Evolutionary conservation across 139 green algal genomes (phyloP).

Genomic region (Volvox africanus): DNA sequence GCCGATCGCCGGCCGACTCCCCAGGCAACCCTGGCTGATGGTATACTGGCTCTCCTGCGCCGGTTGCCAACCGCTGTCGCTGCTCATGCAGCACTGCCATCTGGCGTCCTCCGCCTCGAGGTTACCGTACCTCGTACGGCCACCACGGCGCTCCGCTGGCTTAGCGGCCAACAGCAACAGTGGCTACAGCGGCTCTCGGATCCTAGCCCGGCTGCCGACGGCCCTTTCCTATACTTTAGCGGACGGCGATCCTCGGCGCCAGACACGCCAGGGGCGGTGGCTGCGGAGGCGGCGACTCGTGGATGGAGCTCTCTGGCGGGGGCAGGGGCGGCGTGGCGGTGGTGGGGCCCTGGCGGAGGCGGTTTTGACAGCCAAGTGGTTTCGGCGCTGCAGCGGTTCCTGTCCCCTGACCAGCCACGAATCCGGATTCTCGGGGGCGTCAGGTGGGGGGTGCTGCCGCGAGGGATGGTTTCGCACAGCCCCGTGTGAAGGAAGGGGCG

Average conservation of each 20-base stretch:
- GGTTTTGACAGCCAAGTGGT: slow-evolving; percentile 61
- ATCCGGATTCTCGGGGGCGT: slow-evolving; percentile 86
- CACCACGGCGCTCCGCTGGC: slow-evolving; percentile 63
- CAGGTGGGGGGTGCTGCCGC: slow-evolving; percentile 62
- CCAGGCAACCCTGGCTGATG: slow-evolving; percentile 30
- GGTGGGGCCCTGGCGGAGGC: slow-evolving; percentile 71
- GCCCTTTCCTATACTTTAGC: slow-evolving; percentile 82
- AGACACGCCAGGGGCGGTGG: slow-evolving; percentile 65
- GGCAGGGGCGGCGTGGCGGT: slow-evolving; percentile 84
- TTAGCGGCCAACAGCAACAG: slow-evolving; percentile 55
- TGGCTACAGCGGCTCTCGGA: not conserved
- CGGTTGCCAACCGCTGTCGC: not conserved
- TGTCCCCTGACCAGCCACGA: slow-evolving; percentile 65
- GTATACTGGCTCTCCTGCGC: not conserved
- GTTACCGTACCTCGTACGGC: slow-evolving; percentile 49
- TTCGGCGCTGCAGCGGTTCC: slow-evolving; percentile 77
- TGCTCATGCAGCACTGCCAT: slow-evolving; percentile 2
- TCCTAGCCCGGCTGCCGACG: slow-evolving; percentile 17
- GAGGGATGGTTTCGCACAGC: no score
- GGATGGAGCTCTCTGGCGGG: slow-evolving; percentile 75
- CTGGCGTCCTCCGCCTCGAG: slow-evolving; percentile 54
- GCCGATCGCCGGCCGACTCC: no score
- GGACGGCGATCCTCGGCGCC: slow-evolving; percentile 77
- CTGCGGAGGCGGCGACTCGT: slow-evolving; percentile 60
- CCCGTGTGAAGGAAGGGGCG: no score